phyloP scores from a whole-genome alignment of 2,329 filamentous ascomycete species.

The Xylariaceae sp. region DNA sequence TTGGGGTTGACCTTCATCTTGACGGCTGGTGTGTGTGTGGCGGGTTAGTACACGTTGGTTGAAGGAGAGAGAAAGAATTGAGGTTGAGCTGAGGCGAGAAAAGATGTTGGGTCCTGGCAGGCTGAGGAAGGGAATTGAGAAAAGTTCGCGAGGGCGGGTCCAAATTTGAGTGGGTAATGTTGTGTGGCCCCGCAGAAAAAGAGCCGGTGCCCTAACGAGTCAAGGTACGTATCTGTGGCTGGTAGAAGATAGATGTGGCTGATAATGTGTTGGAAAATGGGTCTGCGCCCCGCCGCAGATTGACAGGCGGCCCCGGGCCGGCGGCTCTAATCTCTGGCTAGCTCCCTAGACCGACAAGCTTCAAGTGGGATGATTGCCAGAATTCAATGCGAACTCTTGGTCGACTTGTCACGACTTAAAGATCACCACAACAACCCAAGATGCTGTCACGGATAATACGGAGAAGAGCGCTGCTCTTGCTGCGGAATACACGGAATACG shows the following conservation, averaged over 20 bases:
- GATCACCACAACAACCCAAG: constrained; percentile 1
- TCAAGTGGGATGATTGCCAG: constrained; percentile 19
- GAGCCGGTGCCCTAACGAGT: constrained; percentile 24
- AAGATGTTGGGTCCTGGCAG: constrained; percentile 10
- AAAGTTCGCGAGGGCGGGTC: constrained; percentile 14
- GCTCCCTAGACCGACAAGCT: not conserved
- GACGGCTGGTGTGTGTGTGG: constrained; percentile 19
- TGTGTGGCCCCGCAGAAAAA: constrained; percentile 19
- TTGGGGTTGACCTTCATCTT: constrained; percentile 33
- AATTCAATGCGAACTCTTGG: constrained; percentile 2
- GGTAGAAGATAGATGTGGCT: not conserved
- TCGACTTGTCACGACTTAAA: constrained; percentile 3
- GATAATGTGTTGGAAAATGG: not conserved
- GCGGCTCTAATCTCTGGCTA: constrained; percentile 8
- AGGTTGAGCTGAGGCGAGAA: constrained; percentile 15
- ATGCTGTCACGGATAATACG: constrained; percentile 36
- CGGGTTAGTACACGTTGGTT: constrained; percentile 12
- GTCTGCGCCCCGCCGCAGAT: not conserved
- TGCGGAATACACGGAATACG: constrained; percentile 23
- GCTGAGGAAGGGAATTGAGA: constrained; percentile 5
- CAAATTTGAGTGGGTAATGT: not conserved
- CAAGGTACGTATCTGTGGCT: constrained; percentile 7
- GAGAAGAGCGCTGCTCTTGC: constrained; percentile 27
- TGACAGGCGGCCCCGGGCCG: constrained; percentile 1
- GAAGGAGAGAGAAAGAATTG: not conserved